Base-by-base conservation (phyloP, 163 green algal species). In the Scenedesmus sp. region DNA sequence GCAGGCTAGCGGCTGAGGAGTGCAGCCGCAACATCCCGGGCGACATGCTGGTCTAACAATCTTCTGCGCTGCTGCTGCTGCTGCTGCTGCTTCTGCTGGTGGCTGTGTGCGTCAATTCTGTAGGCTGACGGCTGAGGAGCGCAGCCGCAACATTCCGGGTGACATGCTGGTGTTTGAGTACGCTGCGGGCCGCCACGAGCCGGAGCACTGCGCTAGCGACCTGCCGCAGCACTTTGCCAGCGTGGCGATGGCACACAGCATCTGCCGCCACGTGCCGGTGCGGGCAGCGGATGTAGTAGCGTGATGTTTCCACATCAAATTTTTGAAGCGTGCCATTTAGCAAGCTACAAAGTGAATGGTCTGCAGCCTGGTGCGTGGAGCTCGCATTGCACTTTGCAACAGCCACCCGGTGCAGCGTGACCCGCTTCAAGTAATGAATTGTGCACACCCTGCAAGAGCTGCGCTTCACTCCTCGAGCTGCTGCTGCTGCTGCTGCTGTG, bases 91-190 rank as follows among this genome's bases (percentile, higher is more conserved):
- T 12, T 2, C 18, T 89, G 26, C 57, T 18, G 9, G 13, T 34
- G 9, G 16, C 5, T 0, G 12, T 26, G 15, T 13, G 66, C 26
- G 66, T 46, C 34, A 46, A 46, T 46, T 46, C 23, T 16, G 60
- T 54, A 56, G 77, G 52, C 94, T 99, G 8, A 97, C 92, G 0
- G 79, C 70, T 1, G 96, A 96, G 67, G 97, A 99, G 95, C 93
- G 92, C 12, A 73, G 90, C 64, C 95, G 97, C 76, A 99, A 99
- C 93, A 70, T 85, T n/a, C 92, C 94, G 8, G 97, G 97, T 1
- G 54, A 95, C 81, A 96, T 98, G 77, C 95, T 98, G 62, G 93
- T 98, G 13, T 98, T 97, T 88, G 46, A 92, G 85, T 56, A 70
- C 62, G 85, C 82, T 34, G 52, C 85, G 1, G 85, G 79, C 60